phyloP scores from a whole-genome alignment of 2,329 filamentous ascomycete genomes.

The Eutypa lata region DNA sequence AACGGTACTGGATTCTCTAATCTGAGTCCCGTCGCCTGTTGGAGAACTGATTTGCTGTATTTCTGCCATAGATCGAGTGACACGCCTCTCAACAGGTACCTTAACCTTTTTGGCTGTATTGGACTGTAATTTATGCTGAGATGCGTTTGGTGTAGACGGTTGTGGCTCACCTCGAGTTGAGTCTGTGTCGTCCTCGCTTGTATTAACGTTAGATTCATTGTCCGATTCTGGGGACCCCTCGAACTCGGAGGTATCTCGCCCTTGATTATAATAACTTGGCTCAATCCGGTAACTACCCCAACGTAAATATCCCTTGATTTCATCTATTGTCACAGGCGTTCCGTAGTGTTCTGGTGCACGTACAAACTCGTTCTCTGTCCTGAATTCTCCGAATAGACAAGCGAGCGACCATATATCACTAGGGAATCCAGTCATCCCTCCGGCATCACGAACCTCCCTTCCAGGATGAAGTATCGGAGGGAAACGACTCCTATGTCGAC shows the following conservation, averaged over 20 bases:
- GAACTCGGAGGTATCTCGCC: too few relatives aligned
- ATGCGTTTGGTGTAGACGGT: too few relatives aligned
- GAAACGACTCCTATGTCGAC: background rate
- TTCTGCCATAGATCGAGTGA: background rate
- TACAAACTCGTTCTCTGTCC: background rate
- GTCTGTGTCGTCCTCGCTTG: too few relatives aligned
- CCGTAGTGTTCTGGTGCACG: background rate
- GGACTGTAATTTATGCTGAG: too few relatives aligned
- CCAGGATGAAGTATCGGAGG: background rate
- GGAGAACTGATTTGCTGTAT: background rate
- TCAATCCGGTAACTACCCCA: too few relatives aligned
- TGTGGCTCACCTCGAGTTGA: too few relatives aligned
- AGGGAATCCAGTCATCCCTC: background rate
- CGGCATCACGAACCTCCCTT: background rate
- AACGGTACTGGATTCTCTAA: background rate
- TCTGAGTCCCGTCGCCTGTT: background rate
- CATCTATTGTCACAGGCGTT: background rate
- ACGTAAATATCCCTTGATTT: background rate
- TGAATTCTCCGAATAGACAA: background rate
- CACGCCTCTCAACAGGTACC: background rate
- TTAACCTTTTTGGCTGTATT: too few relatives aligned
- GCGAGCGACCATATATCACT: background rate
- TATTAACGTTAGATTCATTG: too few relatives aligned
- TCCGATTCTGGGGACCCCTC: too few relatives aligned
- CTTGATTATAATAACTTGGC: too few relatives aligned